A percentile compares a stretch with the other conserved stretches of the same genome.
Evolutionary conservation across 2,329 filamentous ascomycete genomes (phyloP).

Genomic region (Mollisia scopiformis): DNA sequence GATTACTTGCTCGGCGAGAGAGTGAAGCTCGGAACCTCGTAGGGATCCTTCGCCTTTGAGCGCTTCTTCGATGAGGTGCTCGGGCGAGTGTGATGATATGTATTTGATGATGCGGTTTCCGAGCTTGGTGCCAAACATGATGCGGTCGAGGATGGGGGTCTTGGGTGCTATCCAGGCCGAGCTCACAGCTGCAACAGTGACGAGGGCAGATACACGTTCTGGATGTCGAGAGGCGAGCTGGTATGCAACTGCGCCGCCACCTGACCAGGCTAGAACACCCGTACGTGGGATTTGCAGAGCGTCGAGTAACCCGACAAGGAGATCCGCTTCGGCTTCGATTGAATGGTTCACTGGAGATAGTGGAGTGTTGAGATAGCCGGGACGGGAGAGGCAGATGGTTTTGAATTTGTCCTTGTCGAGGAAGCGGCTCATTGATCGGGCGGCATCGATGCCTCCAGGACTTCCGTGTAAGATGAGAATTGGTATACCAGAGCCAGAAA

Average conservation of each 20-base stretch:
- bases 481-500: not conserved
- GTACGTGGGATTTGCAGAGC: not conserved
- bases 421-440: not conserved
- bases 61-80: not conserved
- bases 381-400: not conserved
- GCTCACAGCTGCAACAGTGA: not conserved
- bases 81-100: not conserved
- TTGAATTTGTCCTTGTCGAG: not conserved
- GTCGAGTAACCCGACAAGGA: not conserved
- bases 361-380: not conserved
- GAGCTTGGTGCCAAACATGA: not conserved
- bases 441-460: not conserved
- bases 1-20: not conserved
- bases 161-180: not conserved
- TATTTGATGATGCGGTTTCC: not conserved
- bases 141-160: not conserved
- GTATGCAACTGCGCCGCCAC: not conserved
- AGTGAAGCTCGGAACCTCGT: not conserved
- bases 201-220: not conserved
- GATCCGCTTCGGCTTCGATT: not conserved
- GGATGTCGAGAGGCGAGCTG: not conserved
- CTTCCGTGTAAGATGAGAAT: not conserved
- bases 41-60: not conserved
- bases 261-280: not conserved
- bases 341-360: not conserved